Evolutionary conservation across 441 rosid species (phyloP).

Genomic region (Populus trichocarpa): DNA sequence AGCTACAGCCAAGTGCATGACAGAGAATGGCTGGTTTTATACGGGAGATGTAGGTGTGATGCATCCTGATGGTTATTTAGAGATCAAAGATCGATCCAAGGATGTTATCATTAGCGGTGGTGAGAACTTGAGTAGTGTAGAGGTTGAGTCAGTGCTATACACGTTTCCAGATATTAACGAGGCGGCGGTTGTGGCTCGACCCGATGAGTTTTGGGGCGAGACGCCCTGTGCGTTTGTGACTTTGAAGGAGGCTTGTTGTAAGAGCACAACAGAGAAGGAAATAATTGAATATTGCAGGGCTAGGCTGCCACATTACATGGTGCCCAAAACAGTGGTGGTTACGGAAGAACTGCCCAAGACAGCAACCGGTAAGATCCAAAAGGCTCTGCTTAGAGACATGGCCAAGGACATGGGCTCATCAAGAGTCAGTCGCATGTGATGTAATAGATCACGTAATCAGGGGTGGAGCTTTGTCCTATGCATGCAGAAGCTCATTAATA

Average conservation of each 20-base stretch:
- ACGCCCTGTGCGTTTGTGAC: conserved; percentile 42
- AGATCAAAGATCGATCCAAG: conserved; percentile 43
- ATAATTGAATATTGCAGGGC: conserved; percentile 54
- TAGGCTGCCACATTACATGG: conserved; percentile 59
- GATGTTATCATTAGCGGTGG: conserved; percentile 49
- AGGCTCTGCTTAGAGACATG: conserved; percentile 49
- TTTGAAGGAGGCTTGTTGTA: conserved; percentile 13
- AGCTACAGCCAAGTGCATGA: conserved; percentile 40
- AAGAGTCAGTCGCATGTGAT: conserved; percentile 24
- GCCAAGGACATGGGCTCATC: conserved; percentile 31
- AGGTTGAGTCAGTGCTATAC: conserved; percentile 37
- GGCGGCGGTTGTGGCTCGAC: conserved; percentile 46
- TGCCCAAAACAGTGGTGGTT: conserved; percentile 69
- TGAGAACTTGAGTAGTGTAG: conserved; percentile 43
- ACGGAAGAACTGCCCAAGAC: conserved; percentile 66
- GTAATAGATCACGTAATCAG: too few relatives aligned
- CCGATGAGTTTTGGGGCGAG: conserved; percentile 44
- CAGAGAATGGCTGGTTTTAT: conserved; percentile 56
- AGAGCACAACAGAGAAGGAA: conserved; percentile 44
- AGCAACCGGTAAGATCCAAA: conserved; percentile 71
- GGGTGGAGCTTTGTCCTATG: background rate
- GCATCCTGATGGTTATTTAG: conserved; percentile 45
- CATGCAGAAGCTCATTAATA: too few relatives aligned
- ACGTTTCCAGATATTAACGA: conserved; percentile 31
- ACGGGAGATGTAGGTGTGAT: conserved; percentile 73